A percentile compares a stretch with the other conserved stretches of the same genome.
Conservation (phyloP, 2,329 filamentous ascomycete genomes). For the Lasiodiplodia gonubiensis region DNA sequence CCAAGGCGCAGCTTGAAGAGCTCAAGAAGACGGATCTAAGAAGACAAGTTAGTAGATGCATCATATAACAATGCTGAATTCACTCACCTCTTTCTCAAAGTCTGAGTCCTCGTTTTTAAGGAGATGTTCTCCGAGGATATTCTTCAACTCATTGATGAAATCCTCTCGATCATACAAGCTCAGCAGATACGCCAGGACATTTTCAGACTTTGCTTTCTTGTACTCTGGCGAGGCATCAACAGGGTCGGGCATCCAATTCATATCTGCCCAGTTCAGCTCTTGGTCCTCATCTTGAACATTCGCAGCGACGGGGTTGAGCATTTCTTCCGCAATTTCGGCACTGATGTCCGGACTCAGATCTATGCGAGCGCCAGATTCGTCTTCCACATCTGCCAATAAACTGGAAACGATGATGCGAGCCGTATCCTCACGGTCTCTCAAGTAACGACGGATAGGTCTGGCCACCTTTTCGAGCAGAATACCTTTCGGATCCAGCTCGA, state of each 20-base stretch:
- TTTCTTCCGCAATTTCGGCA: conserved; percentile 67
- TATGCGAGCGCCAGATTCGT: conserved; percentile 50
- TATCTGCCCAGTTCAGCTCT: conserved; percentile 89
- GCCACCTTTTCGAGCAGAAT: conserved; percentile 78
- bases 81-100: conserved; percentile 71
- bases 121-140: conserved; percentile 83
- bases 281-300: conserved; percentile 59
- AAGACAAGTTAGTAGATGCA: background rate
- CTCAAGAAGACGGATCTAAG: conserved; percentile 72
- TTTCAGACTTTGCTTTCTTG: conserved; percentile 83
- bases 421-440: conserved; percentile 78
- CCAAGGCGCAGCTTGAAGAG: conserved; percentile 89
- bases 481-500: conserved; percentile 76
- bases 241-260: conserved; percentile 91
- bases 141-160: conserved; percentile 93
- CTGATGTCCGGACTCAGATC: conserved; percentile 70
- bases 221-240: conserved; percentile 91
- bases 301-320: conserved; percentile 64
- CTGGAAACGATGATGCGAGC: conserved; percentile 78
- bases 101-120: conserved; percentile 64
- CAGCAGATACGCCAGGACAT: conserved; percentile 90
- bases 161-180: conserved; percentile 88
- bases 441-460: conserved; percentile 73
- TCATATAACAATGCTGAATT: background rate
- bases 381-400: conserved; percentile 67